phyloP scores from a whole-genome alignment of 1,139 yeast species.

The Blastobotrys ciferrii region DNA sequence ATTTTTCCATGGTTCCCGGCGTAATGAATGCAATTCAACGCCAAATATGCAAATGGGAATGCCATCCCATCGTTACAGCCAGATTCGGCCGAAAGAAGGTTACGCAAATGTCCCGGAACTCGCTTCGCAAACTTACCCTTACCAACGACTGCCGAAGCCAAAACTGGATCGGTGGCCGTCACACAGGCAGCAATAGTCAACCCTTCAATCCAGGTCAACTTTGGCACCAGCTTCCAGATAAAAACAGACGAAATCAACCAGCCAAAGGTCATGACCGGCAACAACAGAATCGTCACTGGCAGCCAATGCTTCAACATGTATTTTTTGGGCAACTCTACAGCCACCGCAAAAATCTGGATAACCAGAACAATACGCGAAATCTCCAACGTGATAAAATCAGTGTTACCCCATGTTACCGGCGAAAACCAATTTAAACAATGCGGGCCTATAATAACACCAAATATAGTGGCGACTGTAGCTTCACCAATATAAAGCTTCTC shows the following conservation, averaged over 20 bases:
- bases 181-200: constrained; percentile 86
- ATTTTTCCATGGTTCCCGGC: constrained; percentile 65
- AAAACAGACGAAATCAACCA: constrained; percentile 88
- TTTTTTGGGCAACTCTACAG: constrained; percentile 92
- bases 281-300: constrained; percentile 70
- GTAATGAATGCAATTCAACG: constrained; percentile 66
- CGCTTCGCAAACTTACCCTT: constrained; percentile 95
- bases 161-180: constrained; percentile 96
- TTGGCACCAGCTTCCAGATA: constrained; percentile 81
- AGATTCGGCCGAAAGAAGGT: constrained; percentile 86
- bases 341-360: constrained; percentile 94
- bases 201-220: constrained; percentile 73
- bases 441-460: constrained; percentile 91
- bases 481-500: constrained; percentile 91
- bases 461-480: constrained; percentile 89
- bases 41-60: constrained; percentile 83
- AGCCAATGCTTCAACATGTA: constrained; percentile 91
- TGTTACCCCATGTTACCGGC: constrained; percentile 88
- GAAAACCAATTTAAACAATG: constrained; percentile 87
- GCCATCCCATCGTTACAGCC: constrained; percentile 99
- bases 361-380: constrained; percentile 84
- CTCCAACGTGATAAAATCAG: constrained; percentile 83
- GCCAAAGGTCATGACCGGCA: constrained; percentile 94
- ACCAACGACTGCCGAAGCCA: constrained; percentile 98
- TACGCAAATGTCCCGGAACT: constrained; percentile 95